phyloP scores from a whole-genome alignment of 352 stramenopile species.

The Blastocystis sp. region DNA sequence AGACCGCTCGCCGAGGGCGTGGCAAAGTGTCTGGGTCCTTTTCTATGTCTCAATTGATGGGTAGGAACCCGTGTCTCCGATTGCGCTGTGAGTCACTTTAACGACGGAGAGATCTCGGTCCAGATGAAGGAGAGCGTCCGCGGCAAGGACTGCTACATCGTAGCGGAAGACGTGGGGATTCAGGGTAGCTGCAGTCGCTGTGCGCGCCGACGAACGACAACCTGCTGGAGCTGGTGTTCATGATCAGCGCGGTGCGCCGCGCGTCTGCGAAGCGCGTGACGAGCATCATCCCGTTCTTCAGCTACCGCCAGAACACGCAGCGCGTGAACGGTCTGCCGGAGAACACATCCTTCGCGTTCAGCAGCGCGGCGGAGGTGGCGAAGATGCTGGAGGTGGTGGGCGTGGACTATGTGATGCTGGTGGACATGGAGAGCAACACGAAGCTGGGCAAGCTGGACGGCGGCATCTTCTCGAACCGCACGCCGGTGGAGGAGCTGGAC shows the following conservation, averaged over 20 bases:
- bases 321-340: slow-evolving; percentile 27
- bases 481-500: slow-evolving; percentile 61
- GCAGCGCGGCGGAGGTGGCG: slow-evolving; percentile 87
- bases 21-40: slow-evolving; percentile 76
- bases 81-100: slow-evolving; percentile 83
- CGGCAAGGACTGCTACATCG: slow-evolving; percentile 88
- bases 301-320: slow-evolving; percentile 73
- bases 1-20: slow-evolving; percentile 85
- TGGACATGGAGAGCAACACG: slow-evolving; percentile 75
- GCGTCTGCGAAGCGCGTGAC: slow-evolving; percentile 88
- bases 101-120: slow-evolving; percentile 86
- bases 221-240: slow-evolving; percentile 88
- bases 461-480: slow-evolving; percentile 48
- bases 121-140: slow-evolving; percentile 86
- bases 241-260: slow-evolving; percentile 87
- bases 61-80: slow-evolving; percentile 81
- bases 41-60: neutral
- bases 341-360: slow-evolving; percentile 80
- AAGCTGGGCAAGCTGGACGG: slow-evolving; percentile 61
- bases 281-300: slow-evolving; percentile 83
- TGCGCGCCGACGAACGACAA: slow-evolving; percentile 87
- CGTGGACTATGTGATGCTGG: slow-evolving; percentile 83
- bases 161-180: slow-evolving; percentile 64
- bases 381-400: slow-evolving; percentile 85
- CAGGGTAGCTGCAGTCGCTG: slow-evolving; percentile 82